Base-by-base conservation (phyloP, 352 stramenopile species). In the Pythium utonaiense region DNA sequence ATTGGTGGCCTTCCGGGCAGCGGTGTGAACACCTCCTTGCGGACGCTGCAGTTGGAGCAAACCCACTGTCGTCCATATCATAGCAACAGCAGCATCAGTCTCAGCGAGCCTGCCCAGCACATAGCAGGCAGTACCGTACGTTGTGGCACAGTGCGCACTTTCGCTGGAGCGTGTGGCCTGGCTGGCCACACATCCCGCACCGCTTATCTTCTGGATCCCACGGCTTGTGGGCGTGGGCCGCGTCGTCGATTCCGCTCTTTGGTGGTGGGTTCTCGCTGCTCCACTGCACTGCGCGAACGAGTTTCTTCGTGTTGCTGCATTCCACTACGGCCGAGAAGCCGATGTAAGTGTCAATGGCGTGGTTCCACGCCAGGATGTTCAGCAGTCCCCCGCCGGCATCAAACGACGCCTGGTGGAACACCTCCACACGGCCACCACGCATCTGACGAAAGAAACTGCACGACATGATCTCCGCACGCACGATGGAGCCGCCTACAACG, bases 371-470 rank as follows among this genome's bases (percentile, higher is more conserved):
- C 8, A 91, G 57, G 0, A 73, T 57, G 25, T 60, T 69, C 14
- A 80, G 66, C 48, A 91, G 40, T 6, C 71, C 73, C 4, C 78
- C 78, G 14, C 73, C 77, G 0, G 69, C 71, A 57, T 88, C 65
- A 52, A 84, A 89, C 25, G 73, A 79, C 1, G 65, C 75, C 47
- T 84, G 71, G 59, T 89, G 81, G 48, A 84, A 91, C 22, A 91
- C 74, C 45, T 87, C 73, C 27, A 91, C 75, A 28, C 66, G 65
- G 5, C 74, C 75, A 50, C 75, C 73, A 6, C 64, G 70, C 41
- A 87, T 64, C 59, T 89, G 78, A 21, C 79, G 65, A 53, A 88
- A 91, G 53, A 91, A 81, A 25, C 67, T 86, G 57, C 79, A 88
- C 50, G 78, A 71, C 56, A 78, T 85, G 56, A 90, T 66, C 63